phyloP scores from a whole-genome alignment of 2,329 filamentous ascomycete species.

The Fusarium piperis region DNA sequence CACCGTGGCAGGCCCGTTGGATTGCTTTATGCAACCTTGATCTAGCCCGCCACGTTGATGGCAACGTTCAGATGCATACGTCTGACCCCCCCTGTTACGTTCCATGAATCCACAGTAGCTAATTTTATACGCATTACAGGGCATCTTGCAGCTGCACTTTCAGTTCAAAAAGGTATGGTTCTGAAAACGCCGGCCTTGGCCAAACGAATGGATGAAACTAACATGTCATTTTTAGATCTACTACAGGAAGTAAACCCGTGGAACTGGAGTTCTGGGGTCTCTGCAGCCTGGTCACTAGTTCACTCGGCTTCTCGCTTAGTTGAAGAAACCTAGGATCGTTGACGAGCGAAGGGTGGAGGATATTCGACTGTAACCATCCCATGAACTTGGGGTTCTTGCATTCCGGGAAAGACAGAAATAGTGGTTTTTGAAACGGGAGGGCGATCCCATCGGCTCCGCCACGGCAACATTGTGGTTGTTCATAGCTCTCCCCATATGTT shows the following conservation, averaged over 20 bases:
- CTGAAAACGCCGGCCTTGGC: conserved; percentile 7
- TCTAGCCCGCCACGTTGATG: conserved; percentile 16
- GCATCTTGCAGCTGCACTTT: conserved; percentile 95
- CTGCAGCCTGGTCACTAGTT: conserved; percentile 5
- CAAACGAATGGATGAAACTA: conserved; percentile 25
- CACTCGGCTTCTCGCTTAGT: conserved; percentile 7
- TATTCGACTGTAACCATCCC: not conserved
- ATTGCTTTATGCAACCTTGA: conserved; percentile 20
- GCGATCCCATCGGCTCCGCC: conserved; percentile 17
- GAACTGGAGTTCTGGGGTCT: not conserved
- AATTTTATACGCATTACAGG: conserved; percentile 60
- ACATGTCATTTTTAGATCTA: conserved; percentile 57
- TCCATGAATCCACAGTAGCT: conserved; percentile 20
- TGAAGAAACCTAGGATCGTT: not conserved
- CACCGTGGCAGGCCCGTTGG: conserved; percentile 19
- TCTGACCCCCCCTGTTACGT: conserved; percentile 9
- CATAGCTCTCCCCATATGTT: conserved; percentile 31
- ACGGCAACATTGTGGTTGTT: conserved; percentile 25
- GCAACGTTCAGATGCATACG: conserved; percentile 11
- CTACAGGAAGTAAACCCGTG: conserved; percentile 60
- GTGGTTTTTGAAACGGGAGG: conserved; percentile 20
- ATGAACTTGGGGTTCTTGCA: conserved; percentile 11
- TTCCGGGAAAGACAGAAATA: conserved; percentile 4
- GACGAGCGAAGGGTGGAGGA: conserved; percentile 5
- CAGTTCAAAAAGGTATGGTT: conserved; percentile 92